Percentiles rank a stretch among this genome's conserved stretches.
Conservation (phyloP, 352 stramenopile species). For the Aphanomyces invadans region DNA sequence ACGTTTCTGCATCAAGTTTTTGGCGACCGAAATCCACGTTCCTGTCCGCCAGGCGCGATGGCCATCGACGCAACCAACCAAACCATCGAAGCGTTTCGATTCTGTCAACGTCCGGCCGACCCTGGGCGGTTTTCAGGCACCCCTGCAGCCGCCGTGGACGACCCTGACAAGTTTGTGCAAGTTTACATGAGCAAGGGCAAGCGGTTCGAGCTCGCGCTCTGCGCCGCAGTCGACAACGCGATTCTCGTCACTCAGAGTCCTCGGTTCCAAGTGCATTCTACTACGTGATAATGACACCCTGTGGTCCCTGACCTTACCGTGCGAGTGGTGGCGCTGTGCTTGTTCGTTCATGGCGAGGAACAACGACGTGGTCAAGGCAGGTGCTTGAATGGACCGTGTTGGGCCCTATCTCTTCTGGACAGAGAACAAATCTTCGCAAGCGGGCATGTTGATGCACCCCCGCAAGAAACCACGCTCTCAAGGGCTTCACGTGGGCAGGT, state of each 20-base stretch:
- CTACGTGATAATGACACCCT: not conserved
- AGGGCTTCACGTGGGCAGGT: too few relatives aligned
- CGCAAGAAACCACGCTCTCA: too few relatives aligned
- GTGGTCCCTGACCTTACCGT: not conserved
- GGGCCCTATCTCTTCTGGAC: too few relatives aligned
- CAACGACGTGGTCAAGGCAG: too few relatives aligned
- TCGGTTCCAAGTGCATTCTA: not conserved
- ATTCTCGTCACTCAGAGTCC: not conserved
- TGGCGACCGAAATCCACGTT: not conserved
- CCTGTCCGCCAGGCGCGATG: not conserved
- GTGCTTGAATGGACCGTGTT: too few relatives aligned
- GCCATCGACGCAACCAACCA: not conserved
- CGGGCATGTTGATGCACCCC: too few relatives aligned
- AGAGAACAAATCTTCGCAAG: too few relatives aligned
- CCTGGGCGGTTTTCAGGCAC: not conserved
- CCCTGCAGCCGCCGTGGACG: not conserved
- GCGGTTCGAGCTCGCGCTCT: not conserved
- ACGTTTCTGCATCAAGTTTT: slow-evolving; percentile 4
- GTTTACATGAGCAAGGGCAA: not conserved
- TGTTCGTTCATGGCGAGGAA: too few relatives aligned
- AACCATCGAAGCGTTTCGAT: not conserved
- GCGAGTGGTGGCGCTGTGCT: too few relatives aligned
- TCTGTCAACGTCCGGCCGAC: not conserved
- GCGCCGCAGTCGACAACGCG: not conserved
- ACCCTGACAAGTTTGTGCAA: not conserved